Base-by-base conservation (phyloP, 2,329 filamentous ascomycete species). In the Fusarium irregulare region DNA sequence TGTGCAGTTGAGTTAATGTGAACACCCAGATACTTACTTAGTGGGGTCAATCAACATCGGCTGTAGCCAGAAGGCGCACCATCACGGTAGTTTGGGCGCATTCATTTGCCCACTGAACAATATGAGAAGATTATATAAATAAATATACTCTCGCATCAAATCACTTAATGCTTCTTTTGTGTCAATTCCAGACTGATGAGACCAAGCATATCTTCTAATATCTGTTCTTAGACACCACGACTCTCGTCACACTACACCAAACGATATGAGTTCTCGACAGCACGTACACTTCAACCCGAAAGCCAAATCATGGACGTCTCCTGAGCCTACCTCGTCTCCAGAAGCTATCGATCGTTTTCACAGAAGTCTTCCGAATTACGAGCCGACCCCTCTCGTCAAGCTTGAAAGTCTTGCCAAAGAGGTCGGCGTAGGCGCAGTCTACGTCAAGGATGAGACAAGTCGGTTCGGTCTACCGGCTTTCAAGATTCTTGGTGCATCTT, bases 401-500 rank as follows among this genome's bases (percentile, higher is more conserved):
- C 81, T 93, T 0, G 80, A 84, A 0, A 72, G 79, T 0, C 68
- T 93, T 1, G 90, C 91, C 0, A 70, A 80, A 4, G 83, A 89
- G 16, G 77, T 93, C 0, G 86, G 86, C 0, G 79, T 93, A 13
- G 78, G 80, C 1, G 80, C 83, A 7, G 82, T 94, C 6, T 84
- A 89, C 40, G 74, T 94, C 68, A 95, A 95, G 75, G 88, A 94
- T 72, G 92, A 95, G 77, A 89, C 87, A 28, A 82, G 80, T 56
- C 86, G 92, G 7, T 87, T 93, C 40, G 89, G 89, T 0, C 83
- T 94, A 3, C 91, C 91, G 0, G 86, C 92, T 0, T 95, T 94
- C 4, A 96, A 96, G 78, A 92, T 94, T 46, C 85, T 94, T 0
- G 93, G 92, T 21, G 92, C 92, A 2, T 92, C 90, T 1, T 95